Base-by-base conservation (phyloP, 1,284 basidiomycete genomes). In the Moesziomyces parantarcticus region DNA sequence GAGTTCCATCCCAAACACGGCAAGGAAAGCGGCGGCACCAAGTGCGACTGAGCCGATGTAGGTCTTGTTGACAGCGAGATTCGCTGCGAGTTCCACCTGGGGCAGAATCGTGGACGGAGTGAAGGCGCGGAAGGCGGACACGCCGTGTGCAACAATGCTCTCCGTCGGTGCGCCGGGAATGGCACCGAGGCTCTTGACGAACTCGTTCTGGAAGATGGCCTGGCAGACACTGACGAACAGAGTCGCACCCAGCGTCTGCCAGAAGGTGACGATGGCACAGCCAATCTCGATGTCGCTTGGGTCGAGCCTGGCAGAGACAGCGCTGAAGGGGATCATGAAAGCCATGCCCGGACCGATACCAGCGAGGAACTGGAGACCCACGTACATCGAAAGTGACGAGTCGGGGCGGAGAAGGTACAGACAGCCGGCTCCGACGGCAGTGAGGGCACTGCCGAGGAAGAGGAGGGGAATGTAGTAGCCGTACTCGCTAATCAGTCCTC, bases 381-480 rank as follows among this genome's bases (percentile, higher is more conserved):
- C 64, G 48, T 55, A 74, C 9, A 58, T n/a, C 16, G 60, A 32
- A 14, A 54, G 70, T 3, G 49, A 45, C 21, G 74, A 61, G 40
- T 68, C 58, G 20, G 64, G 59, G 8, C 54, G 48, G 32, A 76
- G 50, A 13, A 67, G 45, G 58, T 67, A 72, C 16, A 76, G 70
- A 21, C 39, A 43, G 13, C 64, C 74, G 16, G 50, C 41, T 7
- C 74, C 74, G 25, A 73, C 20, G 14, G 69, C 21, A n/a, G 67
- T 52, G 11, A 72, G n/a, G 10, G 61, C 50, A 5, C 65, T 65
- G 11, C 74, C 70, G 25, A 61, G 5, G 51, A 76, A 49, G 36
- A 76, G 55, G 54, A 65, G 60, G 5, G 74, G 74, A 43, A 74
- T 76, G 58, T 76, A 77, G 21, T 64, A 56, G 13, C 82, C 80